Percentiles rank a stretch among this genome's conserved stretches.
These are phyloP conservation scores for Carpinus fangiana DNA, from an alignment of 306 rosid genomes.

Conservation along the genomic window DNA sequence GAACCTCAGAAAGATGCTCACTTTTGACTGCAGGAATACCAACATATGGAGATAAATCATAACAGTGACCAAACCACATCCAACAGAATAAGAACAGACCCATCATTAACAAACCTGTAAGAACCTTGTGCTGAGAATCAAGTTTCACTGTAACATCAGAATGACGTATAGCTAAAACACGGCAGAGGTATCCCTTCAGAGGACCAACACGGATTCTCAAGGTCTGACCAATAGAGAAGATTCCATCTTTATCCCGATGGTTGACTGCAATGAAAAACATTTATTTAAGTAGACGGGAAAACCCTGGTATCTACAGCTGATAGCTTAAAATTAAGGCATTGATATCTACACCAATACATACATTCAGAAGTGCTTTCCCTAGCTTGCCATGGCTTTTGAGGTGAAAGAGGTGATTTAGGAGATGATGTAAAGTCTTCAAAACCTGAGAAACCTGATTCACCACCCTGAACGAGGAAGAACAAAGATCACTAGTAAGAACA, in stretches of 20 bases:
- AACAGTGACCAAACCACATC: slow-evolving; percentile 1
- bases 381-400: slow-evolving; percentile 73
- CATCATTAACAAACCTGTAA: slow-evolving; percentile 67
- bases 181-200: slow-evolving; percentile 94
- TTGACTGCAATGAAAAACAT: slow-evolving; percentile 62
- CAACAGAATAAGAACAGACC: slow-evolving; percentile 1
- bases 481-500: slow-evolving; percentile 21
- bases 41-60: slow-evolving; percentile 7
- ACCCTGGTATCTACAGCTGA: slow-evolving; percentile 23
- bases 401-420: slow-evolving; percentile 90
- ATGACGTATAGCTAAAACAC: slow-evolving; percentile 84
- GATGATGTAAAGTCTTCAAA: slow-evolving; percentile 75
- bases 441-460: slow-evolving; percentile 46
- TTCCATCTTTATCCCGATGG: slow-evolving; percentile 55
- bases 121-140: slow-evolving; percentile 95
- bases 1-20: slow-evolving; percentile 95
- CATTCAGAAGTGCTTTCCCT: slow-evolving; percentile 61
- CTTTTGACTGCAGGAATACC: slow-evolving; percentile 60
- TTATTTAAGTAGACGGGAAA: slow-evolving; percentile 20
- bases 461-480: slow-evolving; percentile 53
- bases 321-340: slow-evolving; percentile 15
- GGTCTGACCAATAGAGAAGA: slow-evolving; percentile 88
- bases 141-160: slow-evolving; percentile 91
- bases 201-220: slow-evolving; percentile 96
- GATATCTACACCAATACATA: slow-evolving; percentile 35